Percentiles rank a stretch among this genome's conserved stretches.
These are phyloP conservation scores for Cutaneotrichosporon sp. DNA, from an alignment of 1,284 basidiomycete genomes.

Conservation along the genomic window DNA sequence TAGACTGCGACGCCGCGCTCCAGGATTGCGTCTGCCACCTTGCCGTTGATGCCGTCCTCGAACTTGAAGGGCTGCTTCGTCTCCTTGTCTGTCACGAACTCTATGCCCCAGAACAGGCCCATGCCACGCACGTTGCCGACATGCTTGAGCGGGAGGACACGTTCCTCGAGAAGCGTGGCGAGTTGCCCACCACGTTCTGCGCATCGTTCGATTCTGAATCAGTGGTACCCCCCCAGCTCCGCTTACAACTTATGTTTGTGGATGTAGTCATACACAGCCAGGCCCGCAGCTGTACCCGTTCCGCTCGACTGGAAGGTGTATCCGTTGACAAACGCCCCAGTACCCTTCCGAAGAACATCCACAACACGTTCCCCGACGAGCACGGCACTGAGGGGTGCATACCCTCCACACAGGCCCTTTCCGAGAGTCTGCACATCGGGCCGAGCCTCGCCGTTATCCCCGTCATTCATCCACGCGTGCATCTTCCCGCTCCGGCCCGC, in stretches of 20 bases:
- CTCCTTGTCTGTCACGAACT: conserved; percentile 54
- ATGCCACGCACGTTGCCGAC: conserved; percentile 51
- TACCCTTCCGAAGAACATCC: conserved; percentile 60
- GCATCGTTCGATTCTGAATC: conserved; percentile 56
- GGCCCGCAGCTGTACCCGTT: conserved; percentile 65
- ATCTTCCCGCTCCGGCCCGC: conserved; percentile 72
- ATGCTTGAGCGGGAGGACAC: conserved; percentile 14
- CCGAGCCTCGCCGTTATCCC: conserved; percentile 9
- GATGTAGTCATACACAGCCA: conserved; percentile 57
- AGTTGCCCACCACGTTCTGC: conserved; percentile 61
- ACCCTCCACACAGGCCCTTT: conserved; percentile 80
- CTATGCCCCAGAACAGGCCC: conserved; percentile 74
- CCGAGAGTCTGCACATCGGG: conserved; percentile 81
- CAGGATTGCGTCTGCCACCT: conserved; percentile 26
- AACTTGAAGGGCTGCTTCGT: conserved; percentile 27
- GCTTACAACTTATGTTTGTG: conserved; percentile 20
- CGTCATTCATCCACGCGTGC: conserved; percentile 79
- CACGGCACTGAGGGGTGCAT: conserved; percentile 74
- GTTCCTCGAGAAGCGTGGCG: conserved; percentile 62
- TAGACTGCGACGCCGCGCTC: conserved; percentile 29
- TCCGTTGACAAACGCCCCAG: conserved; percentile 62
- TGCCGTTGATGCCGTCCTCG: conserved; percentile 19
- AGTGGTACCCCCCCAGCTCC: neutral
- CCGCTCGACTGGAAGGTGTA: conserved; percentile 82
- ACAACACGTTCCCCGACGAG: conserved; percentile 68